Evolutionary conservation across 371 early-diverging fungal species (phyloP).

Genomic region (Apophysomyces trapeziformis): DNA sequence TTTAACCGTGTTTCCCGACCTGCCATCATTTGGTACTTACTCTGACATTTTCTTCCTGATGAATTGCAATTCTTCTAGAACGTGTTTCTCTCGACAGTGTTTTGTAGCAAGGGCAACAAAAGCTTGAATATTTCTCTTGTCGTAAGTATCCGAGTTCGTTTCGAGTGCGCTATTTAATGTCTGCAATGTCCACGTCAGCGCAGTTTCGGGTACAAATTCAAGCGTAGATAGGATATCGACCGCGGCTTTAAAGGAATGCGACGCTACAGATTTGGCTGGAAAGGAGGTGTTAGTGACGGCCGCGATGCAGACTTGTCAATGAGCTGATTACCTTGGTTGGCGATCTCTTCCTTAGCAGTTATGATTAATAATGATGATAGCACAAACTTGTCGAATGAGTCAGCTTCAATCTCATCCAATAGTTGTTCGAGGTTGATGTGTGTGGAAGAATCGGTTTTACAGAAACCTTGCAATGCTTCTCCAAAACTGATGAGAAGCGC

Average conservation of each 20-base stretch:
- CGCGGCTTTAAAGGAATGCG: conserved; percentile 21
- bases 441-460: conserved; percentile 45
- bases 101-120: conserved; percentile 18
- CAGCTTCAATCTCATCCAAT: conserved; percentile 43
- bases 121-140: conserved; percentile 20
- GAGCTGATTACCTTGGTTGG: conserved; percentile 49
- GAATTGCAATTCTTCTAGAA: conserved; percentile 20
- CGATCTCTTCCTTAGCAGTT: conserved; percentile 41
- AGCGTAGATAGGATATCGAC: conserved; percentile 10
- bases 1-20: neutral
- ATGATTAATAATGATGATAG: conserved; percentile 51
- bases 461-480: conserved; percentile 45
- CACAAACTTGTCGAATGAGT: conserved; percentile 50
- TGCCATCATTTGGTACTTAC: conserved; percentile 15
- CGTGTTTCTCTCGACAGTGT: conserved; percentile 18
- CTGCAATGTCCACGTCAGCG: conserved; percentile 23
- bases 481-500: conserved; percentile 49
- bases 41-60: conserved; percentile 17
- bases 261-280: conserved; percentile 30
- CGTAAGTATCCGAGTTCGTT: conserved; percentile 19
- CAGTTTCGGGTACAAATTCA: conserved; percentile 21
- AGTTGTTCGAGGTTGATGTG: conserved; percentile 50
- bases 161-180: conserved; percentile 14
- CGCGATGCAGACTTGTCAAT: neutral
- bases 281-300: conserved; percentile 5